A percentile compares a stretch with the other conserved stretches of the same genome.
Conservation (phyloP, 2,329 filamentous ascomycete species). For the Colletotrichum cuscutae region DNA sequence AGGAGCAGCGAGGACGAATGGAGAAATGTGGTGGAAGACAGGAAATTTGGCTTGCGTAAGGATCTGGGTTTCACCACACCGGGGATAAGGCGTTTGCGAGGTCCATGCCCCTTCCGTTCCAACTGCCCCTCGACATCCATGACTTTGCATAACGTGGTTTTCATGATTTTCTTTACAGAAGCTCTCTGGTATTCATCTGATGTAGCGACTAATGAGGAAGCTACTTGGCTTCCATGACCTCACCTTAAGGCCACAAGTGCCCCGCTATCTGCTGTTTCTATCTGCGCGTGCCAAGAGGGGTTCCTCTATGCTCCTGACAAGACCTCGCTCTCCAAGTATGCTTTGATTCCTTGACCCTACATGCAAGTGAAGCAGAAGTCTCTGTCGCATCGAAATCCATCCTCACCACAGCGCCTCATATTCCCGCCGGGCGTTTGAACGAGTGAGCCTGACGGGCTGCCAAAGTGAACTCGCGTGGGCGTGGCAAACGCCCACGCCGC, state of each 20-base stretch:
- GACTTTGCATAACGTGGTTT: conserved; percentile 30
- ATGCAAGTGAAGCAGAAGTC: conserved; percentile 71
- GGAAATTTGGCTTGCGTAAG: conserved; percentile 20
- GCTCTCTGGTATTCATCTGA: conserved; percentile 31
- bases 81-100: conserved; percentile 27
- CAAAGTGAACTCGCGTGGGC: conserved; percentile 11
- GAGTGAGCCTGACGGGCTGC: conserved; percentile 39
- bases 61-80: conserved; percentile 13
- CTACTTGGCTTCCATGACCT: conserved; percentile 8
- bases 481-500: conserved; percentile 27
- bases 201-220: conserved; percentile 34
- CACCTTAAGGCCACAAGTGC: neutral
- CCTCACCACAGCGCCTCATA: conserved; percentile 62
- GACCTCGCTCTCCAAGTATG: neutral
- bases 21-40: neutral
- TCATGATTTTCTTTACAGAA: conserved; percentile 28
- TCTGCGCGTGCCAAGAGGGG: neutral
- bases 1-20: conserved; percentile 1
- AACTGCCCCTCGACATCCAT: neutral
- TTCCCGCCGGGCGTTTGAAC: conserved; percentile 62
- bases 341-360: conserved; percentile 28
- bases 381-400: conserved; percentile 64
- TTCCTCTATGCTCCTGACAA: neutral
- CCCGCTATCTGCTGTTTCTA: neutral
- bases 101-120: conserved; percentile 10